These are phyloP conservation scores for Stephanodiscus minutulus DNA, from an alignment of 108 stramenopile species.

Conservation along the genomic window DNA sequence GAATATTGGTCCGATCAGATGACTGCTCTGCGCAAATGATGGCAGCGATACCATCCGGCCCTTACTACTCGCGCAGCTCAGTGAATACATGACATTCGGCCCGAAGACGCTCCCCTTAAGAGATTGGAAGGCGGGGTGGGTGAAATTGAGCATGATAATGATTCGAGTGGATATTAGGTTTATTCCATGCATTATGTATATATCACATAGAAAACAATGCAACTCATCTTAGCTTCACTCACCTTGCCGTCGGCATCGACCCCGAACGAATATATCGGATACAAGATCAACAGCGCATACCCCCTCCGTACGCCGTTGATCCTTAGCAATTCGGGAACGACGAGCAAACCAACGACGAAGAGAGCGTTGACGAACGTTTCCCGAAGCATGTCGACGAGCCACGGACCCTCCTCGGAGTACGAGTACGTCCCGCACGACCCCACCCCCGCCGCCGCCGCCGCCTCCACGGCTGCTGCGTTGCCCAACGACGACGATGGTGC, in stretches of 20 bases:
- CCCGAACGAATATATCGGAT: slow-evolving; percentile 47
- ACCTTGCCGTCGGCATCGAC: slow-evolving; percentile 43
- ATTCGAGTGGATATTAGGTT: too few species aligned
- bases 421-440: slow-evolving; percentile 13
- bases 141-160: too few species aligned
- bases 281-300: slow-evolving; percentile 27
- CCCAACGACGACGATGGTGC: slow-evolving; percentile 11
- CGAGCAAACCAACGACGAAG: slow-evolving; percentile 44
- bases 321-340: slow-evolving; percentile 49
- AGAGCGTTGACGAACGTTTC: slow-evolving; percentile 38
- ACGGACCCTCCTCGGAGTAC: slow-evolving; percentile 31
- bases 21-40: slow-evolving; percentile 16
- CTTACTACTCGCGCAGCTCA: slow-evolving; percentile 23
- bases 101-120: slow-evolving; percentile 37
- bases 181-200: too few species aligned
- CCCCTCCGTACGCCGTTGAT: slow-evolving; percentile 42
- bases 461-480: too few species aligned
- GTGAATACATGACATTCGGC: slow-evolving; percentile 49
- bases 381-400: slow-evolving; percentile 34
- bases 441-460: too few species aligned
- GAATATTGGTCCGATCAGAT: slow-evolving; percentile 40
- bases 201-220: too few species aligned
- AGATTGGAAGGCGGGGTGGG: too few species aligned
- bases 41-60: too few species aligned
- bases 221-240: neutral